phyloP scores from a whole-genome alignment of 2,329 filamentous ascomycete species.

The Alternaria viburni region DNA sequence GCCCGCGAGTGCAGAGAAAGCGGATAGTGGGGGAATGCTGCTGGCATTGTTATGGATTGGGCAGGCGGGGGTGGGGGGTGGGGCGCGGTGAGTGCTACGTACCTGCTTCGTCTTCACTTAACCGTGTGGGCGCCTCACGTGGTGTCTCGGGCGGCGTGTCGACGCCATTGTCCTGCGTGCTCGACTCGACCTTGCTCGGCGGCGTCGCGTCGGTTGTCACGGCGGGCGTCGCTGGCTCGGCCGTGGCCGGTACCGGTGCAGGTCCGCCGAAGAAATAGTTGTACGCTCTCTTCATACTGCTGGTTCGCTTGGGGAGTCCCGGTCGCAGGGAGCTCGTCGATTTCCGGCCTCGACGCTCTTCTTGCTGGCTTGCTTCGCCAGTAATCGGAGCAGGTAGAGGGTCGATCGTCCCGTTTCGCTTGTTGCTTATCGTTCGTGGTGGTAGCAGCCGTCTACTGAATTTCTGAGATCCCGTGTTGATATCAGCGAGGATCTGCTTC shows the following conservation, averaged over 20 bases:
- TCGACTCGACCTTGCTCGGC: conserved; percentile 26
- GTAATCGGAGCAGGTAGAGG: conserved; percentile 38
- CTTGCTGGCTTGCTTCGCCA: conserved; percentile 30
- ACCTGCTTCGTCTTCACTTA: conserved; percentile 25
- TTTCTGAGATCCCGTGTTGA: conserved; percentile 47
- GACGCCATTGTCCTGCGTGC: conserved; percentile 30
- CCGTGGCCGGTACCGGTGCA: conserved; percentile 27
- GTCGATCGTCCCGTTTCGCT: conserved; percentile 31
- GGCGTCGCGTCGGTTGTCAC: conserved; percentile 32
- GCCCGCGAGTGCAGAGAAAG: conserved; percentile 23
- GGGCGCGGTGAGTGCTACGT: conserved; percentile 14
- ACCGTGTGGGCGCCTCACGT: conserved; percentile 21
- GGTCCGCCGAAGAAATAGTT: conserved; percentile 49
- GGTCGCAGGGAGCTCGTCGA: conserved; percentile 40
- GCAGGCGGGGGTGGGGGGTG: conserved; percentile 23
- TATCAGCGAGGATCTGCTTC: conserved; percentile 49
- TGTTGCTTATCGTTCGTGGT: conserved; percentile 27
- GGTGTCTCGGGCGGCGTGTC: conserved; percentile 46
- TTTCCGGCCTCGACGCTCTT: conserved; percentile 42
- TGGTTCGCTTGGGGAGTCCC: conserved; percentile 44
- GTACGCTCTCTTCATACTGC: conserved; percentile 50
- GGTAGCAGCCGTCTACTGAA: conserved; percentile 41
- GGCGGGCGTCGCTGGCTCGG: conserved; percentile 36
- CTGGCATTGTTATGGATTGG: conserved; percentile 27
- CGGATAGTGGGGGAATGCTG: conserved; percentile 27